These are phyloP conservation scores for Talaromyces sp. DNA, from an alignment of 2,329 filamentous ascomycete genomes.

Conservation along the genomic window DNA sequence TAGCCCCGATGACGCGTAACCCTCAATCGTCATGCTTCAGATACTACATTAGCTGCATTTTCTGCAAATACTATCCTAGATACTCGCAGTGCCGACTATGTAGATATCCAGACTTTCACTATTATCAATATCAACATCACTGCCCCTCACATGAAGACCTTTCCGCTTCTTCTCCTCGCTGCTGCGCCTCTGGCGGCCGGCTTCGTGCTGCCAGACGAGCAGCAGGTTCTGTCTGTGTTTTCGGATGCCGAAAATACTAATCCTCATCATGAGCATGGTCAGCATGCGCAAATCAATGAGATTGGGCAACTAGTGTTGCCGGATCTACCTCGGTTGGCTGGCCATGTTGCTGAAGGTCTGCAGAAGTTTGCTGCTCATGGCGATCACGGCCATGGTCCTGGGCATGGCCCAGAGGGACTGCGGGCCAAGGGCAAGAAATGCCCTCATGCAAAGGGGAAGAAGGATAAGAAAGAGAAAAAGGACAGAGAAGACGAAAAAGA, in stretches of 20 bases:
- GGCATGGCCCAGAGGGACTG: background rate
- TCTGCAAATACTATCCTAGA: background rate
- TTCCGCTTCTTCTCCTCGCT: slow-evolving; percentile 37
- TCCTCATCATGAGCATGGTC: background rate
- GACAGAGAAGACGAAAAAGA: background rate
- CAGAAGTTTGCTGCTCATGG: background rate
- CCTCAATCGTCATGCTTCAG: background rate
- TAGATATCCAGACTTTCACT: background rate
- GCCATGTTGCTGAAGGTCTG: slow-evolving; percentile 1
- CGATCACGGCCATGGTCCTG: background rate
- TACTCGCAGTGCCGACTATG: background rate
- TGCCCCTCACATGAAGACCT: slow-evolving; percentile 36
- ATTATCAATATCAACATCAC: background rate
- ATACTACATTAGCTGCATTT: background rate
- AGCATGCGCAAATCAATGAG: background rate
- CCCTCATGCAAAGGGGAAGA: background rate
- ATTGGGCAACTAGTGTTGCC: background rate
- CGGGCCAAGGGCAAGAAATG: background rate
- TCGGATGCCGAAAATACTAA: slow-evolving; percentile 13
- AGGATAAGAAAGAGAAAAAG: background rate
- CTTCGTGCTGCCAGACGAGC: slow-evolving; percentile 47
- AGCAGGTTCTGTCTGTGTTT: slow-evolving; percentile 37
- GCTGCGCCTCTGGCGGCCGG: slow-evolving; percentile 44
- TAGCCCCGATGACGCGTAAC: background rate
- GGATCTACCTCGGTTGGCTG: background rate